phyloP scores from a whole-genome alignment of 2,329 filamentous ascomycete species.

The Coleophoma crateriformis region DNA sequence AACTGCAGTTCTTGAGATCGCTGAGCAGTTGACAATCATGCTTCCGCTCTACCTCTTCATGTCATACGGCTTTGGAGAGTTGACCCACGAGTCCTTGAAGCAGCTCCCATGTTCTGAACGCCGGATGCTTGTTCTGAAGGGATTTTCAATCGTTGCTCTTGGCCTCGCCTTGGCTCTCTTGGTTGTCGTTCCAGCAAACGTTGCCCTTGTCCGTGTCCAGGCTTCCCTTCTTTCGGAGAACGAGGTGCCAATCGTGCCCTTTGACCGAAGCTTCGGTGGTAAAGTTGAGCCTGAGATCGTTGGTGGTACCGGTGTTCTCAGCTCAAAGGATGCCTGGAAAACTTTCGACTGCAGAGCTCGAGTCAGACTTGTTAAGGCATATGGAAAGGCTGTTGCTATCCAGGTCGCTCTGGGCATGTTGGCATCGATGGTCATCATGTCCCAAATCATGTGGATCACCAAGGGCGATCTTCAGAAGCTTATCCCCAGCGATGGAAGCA shows the following conservation, averaged over 20 bases:
- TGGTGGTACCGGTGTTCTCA: constrained; percentile 66
- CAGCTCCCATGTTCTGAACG: constrained; percentile 31
- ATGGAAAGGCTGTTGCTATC: constrained; percentile 64
- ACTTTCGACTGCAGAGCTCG: constrained; percentile 71
- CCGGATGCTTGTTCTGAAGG: constrained; percentile 36
- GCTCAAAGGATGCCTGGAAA: constrained; percentile 71
- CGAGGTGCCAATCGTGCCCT: constrained; percentile 79
- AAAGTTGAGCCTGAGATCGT: constrained; percentile 69
- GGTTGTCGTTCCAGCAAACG: constrained; percentile 68
- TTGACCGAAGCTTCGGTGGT: constrained; percentile 81
- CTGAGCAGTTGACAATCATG: constrained; percentile 42
- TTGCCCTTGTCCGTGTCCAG: constrained; percentile 77
- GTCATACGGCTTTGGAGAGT: constrained; percentile 28
- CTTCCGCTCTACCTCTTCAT: constrained; percentile 42
- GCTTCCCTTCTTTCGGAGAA: constrained; percentile 80
- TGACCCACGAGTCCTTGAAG: constrained; percentile 10
- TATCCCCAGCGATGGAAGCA: not conserved
- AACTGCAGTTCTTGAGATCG: constrained; percentile 55
- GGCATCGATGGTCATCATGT: constrained; percentile 42
- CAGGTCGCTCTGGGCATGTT: constrained; percentile 40
- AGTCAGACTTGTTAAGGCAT: constrained; percentile 67
- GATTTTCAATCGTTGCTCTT: constrained; percentile 36
- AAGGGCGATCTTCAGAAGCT: constrained; percentile 15
- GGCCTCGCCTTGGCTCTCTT: constrained; percentile 49
- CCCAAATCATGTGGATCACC: constrained; percentile 45